Base-by-base conservation (phyloP, 352 stramenopile species). In the Phytopythium aichiense region DNA sequence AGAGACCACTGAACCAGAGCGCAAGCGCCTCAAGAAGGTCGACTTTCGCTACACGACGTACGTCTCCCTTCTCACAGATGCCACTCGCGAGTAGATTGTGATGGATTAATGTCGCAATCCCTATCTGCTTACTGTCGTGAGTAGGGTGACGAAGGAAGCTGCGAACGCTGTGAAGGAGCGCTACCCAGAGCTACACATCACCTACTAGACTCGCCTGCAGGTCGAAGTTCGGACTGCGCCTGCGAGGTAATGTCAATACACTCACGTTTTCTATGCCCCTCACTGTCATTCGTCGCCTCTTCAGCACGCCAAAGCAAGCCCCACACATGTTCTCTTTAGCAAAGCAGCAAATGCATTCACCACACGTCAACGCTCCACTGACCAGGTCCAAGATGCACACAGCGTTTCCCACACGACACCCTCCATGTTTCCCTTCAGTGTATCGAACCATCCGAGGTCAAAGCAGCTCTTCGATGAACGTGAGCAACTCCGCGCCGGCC, bases 21-120 rank as follows among this genome's bases (percentile, higher is more conserved):
- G 81, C 35, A 96, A 96, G 72, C 80, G 83, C 7, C 79, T 96
- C 46, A 96, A 96, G 72, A 92, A 89, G 56, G 76, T 96, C 56
- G 87, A 96, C 56, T 92, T 96, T 33, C 88, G 88, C 58, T 96
- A 96, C 74, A 96, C 88, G 16, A 83, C 72, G 88, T 95, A 82
- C 59, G 83, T 74, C 13, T 22, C 63, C 11, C 40, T 46, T 46
- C 4, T n/a, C 38, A n/a, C 5, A 3, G 35, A 45, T 18, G 4
- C 2, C 18, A 22, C 40, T 46, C 40, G 2, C 1, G 15, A n/a
- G 40, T 20, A 23, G 3, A 9, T 23, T 8, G 16, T 56, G 16
- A 25, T 67, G 28, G 45, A 23, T 2, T 45, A 4, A 42, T n/a
- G 1, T 69, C 7, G 0, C 13, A 16, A 50, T 50, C 28, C 28